phyloP scores from a whole-genome alignment of 768 basidiomycete species.

The Cyclocybe cylindracea region DNA sequence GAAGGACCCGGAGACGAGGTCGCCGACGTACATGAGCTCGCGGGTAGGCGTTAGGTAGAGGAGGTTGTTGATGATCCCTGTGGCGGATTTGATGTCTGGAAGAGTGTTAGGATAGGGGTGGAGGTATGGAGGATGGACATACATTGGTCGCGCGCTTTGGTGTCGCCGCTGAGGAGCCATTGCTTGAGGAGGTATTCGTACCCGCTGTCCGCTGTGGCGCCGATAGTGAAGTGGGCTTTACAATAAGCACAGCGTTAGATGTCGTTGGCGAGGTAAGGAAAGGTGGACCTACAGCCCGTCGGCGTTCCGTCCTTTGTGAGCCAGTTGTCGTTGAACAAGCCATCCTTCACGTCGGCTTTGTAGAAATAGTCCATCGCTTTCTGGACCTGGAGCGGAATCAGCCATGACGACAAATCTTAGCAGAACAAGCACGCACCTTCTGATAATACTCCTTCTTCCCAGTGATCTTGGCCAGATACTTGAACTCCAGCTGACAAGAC shows the following conservation, averaged over 20 bases:
- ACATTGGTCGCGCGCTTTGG: constrained; percentile 53
- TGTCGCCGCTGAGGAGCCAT: constrained; percentile 56
- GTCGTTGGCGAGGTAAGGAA: background rate
- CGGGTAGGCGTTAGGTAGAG: constrained; percentile 59
- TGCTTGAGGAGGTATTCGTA: constrained; percentile 73
- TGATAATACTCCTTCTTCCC: constrained; percentile 55
- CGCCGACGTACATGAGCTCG: constrained; percentile 65
- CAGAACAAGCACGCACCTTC: constrained; percentile 19
- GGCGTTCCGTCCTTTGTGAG: constrained; percentile 22
- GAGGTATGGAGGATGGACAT: constrained; percentile 16
- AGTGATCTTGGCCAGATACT: constrained; percentile 70
- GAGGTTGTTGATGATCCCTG: constrained; percentile 57
- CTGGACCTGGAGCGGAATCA: constrained; percentile 25
- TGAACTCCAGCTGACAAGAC: constrained; percentile 74
- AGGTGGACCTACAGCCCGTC: constrained; percentile 21
- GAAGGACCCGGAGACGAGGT: constrained; percentile 35
- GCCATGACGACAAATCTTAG: background rate
- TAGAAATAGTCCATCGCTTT: constrained; percentile 40
- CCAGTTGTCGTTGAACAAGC: constrained; percentile 37
- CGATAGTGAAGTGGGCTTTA: constrained; percentile 50
- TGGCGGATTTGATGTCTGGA: constrained; percentile 52
- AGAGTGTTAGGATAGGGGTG: background rate
- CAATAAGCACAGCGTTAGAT: background rate
- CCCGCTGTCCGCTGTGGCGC: constrained; percentile 61
- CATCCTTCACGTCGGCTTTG: constrained; percentile 26